Base-by-base conservation (phyloP, 1,284 basidiomycete genomes). In the Coniophora puteana region DNA sequence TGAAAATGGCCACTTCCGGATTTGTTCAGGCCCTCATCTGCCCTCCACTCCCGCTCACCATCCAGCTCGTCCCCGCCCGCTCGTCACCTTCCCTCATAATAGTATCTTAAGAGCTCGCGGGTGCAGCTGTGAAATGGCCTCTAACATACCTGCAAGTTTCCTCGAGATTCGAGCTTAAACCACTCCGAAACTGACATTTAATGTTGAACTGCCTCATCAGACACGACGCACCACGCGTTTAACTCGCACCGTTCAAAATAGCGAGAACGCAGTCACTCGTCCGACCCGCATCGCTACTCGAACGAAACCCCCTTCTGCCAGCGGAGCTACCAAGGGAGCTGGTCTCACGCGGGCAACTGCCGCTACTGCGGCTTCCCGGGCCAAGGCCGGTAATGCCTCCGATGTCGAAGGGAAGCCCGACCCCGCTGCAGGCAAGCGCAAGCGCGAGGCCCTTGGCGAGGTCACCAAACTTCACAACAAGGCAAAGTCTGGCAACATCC, bases 401-500 rank as follows among this genome's bases (percentile, higher is more conserved):
- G 51, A 58, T 35, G n/a, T n/a, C n/a, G 65, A 69, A 41, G 58
- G 66, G 41, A 75, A 77, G 43, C 52, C 60, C 12, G 68, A 72
- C 20, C 49, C 51, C 4, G 54, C 68, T 8, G 67, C 69, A 8
- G 76, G 72, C 35, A 89, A 89, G 63, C 73, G 83, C 46, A 88
- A 89, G 59, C 79, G 86, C 36, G 82, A 85, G 43, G 82, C 83
- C 4, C 66, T 87, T 22, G 80, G 78, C 23, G 84, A 87, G 59
- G 78, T 85, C 18, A 71, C 78, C 4, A 65, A 70, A 37, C 64
- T 72, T 16, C 66, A 72, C 21, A 68, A 69, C 46, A 74, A 74
- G 57, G 62, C 72, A 50, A 71, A 69, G 51, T 48, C 53, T 40
- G 47, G 48, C 12, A 35, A 35, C 18, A 14, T 35, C 14, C 33